These are phyloP conservation scores for Epichloe sylvatica DNA, from an alignment of 2,329 filamentous ascomycete species.

Conservation along the genomic window DNA sequence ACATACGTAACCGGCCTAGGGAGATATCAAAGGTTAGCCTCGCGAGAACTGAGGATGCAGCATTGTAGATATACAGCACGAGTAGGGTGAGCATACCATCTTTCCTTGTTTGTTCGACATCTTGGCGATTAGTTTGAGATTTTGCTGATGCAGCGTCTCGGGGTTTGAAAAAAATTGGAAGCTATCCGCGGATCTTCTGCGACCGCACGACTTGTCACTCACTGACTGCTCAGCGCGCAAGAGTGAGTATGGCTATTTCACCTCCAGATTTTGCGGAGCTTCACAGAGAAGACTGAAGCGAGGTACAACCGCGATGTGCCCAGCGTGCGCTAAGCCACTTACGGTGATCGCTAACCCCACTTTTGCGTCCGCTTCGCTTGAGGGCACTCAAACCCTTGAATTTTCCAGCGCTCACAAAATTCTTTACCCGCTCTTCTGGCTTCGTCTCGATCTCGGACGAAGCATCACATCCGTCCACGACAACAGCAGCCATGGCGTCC, in stretches of 20 bases:
- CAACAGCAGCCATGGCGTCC: conserved; percentile 36
- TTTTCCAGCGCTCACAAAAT: conserved; percentile 25
- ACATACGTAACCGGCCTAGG: conserved; percentile 60
- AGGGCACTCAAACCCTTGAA: conserved; percentile 30
- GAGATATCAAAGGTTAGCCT: conserved; percentile 42
- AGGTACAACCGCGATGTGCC: conserved; percentile 21
- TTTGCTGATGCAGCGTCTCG: conserved; percentile 20
- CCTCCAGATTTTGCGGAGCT: conserved; percentile 32
- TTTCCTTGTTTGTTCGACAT: conserved; percentile 80
- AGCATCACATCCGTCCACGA: conserved; percentile 22
- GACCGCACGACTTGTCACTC: conserved; percentile 22
- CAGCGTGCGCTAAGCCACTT: conserved; percentile 13
- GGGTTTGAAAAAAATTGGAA: conserved; percentile 28
- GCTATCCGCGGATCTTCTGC: conserved; percentile 24
- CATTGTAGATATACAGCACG: conserved; percentile 21
- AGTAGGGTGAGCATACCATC: conserved; percentile 60
- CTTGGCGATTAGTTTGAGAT: conserved; percentile 15
- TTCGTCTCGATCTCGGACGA: conserved; percentile 19
- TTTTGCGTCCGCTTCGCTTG: conserved; percentile 14
- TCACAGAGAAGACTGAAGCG: conserved; percentile 25
- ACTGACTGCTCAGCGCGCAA: conserved; percentile 27
- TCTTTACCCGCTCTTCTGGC: conserved; percentile 12
- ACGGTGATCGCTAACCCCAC: conserved; percentile 6
- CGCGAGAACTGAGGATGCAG: conserved; percentile 27
- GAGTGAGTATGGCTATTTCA: conserved; percentile 21